Evolutionary conservation across 805 yeast genomes (phyloP), one percentile per base, ranked within the genome.

Genomic region (Kodamaea fukazawae): DNA sequence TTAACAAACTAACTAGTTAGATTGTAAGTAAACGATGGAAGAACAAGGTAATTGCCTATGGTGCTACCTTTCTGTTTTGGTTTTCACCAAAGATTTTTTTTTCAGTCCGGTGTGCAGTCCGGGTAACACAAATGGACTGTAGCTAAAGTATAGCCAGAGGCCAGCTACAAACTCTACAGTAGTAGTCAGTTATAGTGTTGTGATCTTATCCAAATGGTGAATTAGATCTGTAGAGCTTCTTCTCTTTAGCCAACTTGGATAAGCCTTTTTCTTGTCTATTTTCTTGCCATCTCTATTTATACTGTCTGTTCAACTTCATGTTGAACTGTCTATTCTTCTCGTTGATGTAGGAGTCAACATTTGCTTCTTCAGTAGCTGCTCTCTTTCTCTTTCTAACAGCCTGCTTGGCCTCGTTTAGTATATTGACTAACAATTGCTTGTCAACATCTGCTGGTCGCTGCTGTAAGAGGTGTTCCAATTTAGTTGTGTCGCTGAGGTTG

Each of bases 291-390:
- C 4, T 12, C 11, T 18, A 25, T 4, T 36, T 31, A 49, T 78
- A 80, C 45, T 78, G 78, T 23, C 89, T 65, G 32, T 75, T 59
- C 47, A 86, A 63, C 52, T 86, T 85, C 54, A 74, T 76, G 60
- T 85, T 86, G 60, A 85, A 86, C 49, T 82, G 81, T 54, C 73
- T 75, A 65, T 86, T 86, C 58, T 81, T 81, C 47, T 81, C 87
- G 54, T 82, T 85, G 54, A 86, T 77, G 57, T 63, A 73, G 20
- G 74, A 65, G 4, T 63, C 65, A 13, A 55, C 67, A 4, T 55
- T 64, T 4, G 57, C 70, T 3, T 55, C 65, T 8, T 58, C 62
- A 7, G 52, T 57, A 36, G 63, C 53, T 37, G 53, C 57, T 42
- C 58, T 61, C 46, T 73, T 61, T 49, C 73, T 61, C 36, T 59